Conservation (phyloP, 192 early-diverging fungal genomes). For the Powellomyces hirtus region DNA sequence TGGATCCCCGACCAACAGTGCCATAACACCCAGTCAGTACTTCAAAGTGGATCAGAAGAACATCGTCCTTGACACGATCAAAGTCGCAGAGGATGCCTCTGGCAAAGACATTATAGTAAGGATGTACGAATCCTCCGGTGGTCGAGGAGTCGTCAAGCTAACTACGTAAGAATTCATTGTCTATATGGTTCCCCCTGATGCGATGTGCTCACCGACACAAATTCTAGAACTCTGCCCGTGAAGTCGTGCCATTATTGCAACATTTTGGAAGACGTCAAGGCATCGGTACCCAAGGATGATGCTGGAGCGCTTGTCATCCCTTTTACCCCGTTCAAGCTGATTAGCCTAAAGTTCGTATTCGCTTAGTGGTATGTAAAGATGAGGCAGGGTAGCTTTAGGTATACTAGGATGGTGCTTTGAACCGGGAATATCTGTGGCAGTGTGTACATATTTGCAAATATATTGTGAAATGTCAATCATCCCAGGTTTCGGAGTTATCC, state of each 20-base stretch:
- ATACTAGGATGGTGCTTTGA: too few relatives aligned
- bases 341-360: constrained; percentile 11
- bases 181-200: neutral
- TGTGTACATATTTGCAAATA: too few relatives aligned
- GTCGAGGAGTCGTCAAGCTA: constrained; percentile 63
- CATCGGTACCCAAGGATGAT: neutral
- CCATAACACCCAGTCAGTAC: neutral
- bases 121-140: constrained; percentile 91
- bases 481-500: too few relatives aligned
- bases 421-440: too few relatives aligned
- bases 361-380: too few relatives aligned
- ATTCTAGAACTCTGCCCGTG: constrained; percentile 48
- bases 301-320: constrained; percentile 15
- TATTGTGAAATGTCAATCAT: too few relatives aligned
- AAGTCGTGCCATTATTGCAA: constrained; percentile 62
- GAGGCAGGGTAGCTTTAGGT: too few relatives aligned
- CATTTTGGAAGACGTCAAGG: constrained; percentile 69
- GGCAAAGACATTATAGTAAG: constrained; percentile 70
- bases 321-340: constrained; percentile 33
- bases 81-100: constrained; percentile 67
- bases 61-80: constrained; percentile 89
- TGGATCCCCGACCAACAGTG: neutral
- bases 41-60: constrained; percentile 47
- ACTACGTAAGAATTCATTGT: neutral
- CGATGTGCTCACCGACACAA: neutral